Base-by-base conservation (phyloP, 2,329 filamentous ascomycete genomes). In the Penicillium sclerotigenum region DNA sequence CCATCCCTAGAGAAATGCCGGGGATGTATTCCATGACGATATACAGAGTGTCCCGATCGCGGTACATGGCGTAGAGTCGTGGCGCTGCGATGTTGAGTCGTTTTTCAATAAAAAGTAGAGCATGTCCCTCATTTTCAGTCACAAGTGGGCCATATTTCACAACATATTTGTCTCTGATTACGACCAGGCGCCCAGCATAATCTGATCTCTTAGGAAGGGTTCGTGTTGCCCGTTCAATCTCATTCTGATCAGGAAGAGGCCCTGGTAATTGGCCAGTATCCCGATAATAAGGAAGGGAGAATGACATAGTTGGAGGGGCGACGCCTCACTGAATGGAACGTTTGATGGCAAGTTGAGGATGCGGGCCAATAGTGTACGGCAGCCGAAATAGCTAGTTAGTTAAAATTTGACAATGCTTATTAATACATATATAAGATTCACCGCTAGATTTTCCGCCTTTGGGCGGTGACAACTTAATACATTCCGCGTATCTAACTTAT, bases 1-100 rank as follows among this genome's bases (percentile, higher is more conserved):
- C 50, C 31, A n/a, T 51, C 26, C 54, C 53, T 36, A 63, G 50
- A 46, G 54, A 53, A 46, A 59, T 43, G 16, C 52, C 28, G 37
- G 56, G 58, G 41, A 62, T 49, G 29, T 59, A 59, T 55, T 57
- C 29, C 62, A 64, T 62, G 52, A 64, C 52, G 28, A 62, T 59
- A 53, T 64, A 60, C n/a, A 62, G 50, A 7, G 5, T 59, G 38
- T 56, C 54, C 33, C 42, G 31, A 41, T 62, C 33, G 47, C 55
- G 55, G 47, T 61, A 62, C 62, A 64, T 64, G 34, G 62, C 58
- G 50, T 61, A 61, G n/a, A 64, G 62, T 43, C 56, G 56, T 51
- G 60, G 62, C 5, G 55, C 62, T 54, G 59, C 18, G 45, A 62
- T 62, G 24, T 54, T 42, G 47, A 63, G 62, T 11, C 26, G 38